Percentiles rank a stretch among this genome's conserved stretches.
phyloP scores from a whole-genome alignment of 805 yeast species.

The Suhomyces sp. region DNA sequence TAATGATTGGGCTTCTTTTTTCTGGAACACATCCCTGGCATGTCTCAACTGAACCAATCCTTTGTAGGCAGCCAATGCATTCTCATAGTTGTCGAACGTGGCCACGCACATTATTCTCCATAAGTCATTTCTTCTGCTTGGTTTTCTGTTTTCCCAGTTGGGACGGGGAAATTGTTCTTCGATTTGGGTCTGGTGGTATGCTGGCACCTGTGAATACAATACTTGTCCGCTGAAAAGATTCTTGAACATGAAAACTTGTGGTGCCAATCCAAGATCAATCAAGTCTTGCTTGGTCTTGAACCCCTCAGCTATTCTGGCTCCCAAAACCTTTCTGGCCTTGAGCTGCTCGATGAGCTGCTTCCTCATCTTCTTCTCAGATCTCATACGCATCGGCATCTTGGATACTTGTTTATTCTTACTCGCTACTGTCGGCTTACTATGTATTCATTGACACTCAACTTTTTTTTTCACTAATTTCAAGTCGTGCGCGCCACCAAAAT shows the following conservation, averaged over 20 bases:
- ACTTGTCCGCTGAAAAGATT: conserved; percentile 90
- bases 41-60: conserved; percentile 71
- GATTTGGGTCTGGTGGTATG: conserved; percentile 55
- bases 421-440: neutral
- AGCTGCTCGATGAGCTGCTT: conserved; percentile 45
- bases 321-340: conserved; percentile 40
- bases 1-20: conserved; percentile 59
- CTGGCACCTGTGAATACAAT: conserved; percentile 81
- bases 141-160: conserved; percentile 85
- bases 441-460: neutral
- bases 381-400: conserved; percentile 38
- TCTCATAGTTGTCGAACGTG: conserved; percentile 54
- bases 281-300: conserved; percentile 33
- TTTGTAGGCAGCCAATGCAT: conserved; percentile 70
- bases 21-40: conserved; percentile 62
- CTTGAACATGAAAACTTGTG: conserved; percentile 79
- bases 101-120: conserved; percentile 93
- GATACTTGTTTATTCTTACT: neutral
- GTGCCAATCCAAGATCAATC: conserved; percentile 59
- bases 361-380: conserved; percentile 47
- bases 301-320: conserved; percentile 42
- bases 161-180: conserved; percentile 73
- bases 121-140: conserved; percentile 75
- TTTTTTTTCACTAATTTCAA: neutral
- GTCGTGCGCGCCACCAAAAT: neutral